Evolutionary conservation across 2,329 filamentous ascomycete genomes (phyloP).

Genomic region (Alternaria postmessia): DNA sequence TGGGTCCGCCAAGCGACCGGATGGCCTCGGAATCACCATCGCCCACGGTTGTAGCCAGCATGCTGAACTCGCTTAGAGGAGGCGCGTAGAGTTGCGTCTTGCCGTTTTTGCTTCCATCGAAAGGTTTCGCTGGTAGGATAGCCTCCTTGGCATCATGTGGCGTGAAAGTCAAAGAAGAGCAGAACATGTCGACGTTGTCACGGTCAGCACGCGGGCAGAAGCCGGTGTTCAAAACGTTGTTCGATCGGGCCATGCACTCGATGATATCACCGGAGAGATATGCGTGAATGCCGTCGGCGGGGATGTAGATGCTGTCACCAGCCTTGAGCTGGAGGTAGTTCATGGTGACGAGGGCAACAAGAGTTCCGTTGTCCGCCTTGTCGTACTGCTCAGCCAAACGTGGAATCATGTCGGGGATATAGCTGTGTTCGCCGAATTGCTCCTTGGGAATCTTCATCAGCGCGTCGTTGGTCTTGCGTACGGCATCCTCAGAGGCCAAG

Average conservation of each 20-base stretch:
- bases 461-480: constrained; percentile 62
- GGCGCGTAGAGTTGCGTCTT: constrained; percentile 71
- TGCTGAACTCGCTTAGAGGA: constrained; percentile 75
- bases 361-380: constrained; percentile 68
- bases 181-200: constrained; percentile 71
- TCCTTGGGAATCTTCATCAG: constrained; percentile 60
- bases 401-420: constrained; percentile 71
- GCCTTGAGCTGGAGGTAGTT: constrained; percentile 73
- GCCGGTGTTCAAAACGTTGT: constrained; percentile 78
- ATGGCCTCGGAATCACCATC: constrained; percentile 67
- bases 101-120: constrained; percentile 63
- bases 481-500: constrained; percentile 60
- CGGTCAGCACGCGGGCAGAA: constrained; percentile 74
- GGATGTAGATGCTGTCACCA: constrained; percentile 74
- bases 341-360: constrained; percentile 77
- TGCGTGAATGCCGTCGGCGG: constrained; percentile 76
- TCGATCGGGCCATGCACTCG: constrained; percentile 78
- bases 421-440: constrained; percentile 61
- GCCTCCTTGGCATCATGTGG: constrained; percentile 67
- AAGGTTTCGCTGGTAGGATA: constrained; percentile 60
- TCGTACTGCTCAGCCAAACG: constrained; percentile 72
- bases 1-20: constrained; percentile 65
- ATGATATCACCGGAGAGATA: constrained; percentile 78
- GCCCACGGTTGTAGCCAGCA: constrained; percentile 67
- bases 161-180: constrained; percentile 68